Conservation (phyloP, 768 basidiomycete species). For the Russula olivacea region DNA sequence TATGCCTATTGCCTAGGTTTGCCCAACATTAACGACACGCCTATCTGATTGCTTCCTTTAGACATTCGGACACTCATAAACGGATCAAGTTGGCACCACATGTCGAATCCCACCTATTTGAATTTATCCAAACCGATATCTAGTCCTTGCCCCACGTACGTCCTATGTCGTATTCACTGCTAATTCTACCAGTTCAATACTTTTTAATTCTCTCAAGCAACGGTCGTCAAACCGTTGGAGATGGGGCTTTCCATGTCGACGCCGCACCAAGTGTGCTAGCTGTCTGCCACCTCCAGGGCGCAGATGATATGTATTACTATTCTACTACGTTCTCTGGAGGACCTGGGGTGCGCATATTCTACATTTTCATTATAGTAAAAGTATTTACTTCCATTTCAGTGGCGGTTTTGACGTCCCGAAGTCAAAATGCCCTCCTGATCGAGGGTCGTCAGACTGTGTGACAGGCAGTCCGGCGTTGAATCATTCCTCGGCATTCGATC, state of each 20-base stretch:
- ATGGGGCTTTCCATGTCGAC: conserved; percentile 83
- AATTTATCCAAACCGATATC: conserved; percentile 71
- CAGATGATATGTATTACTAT: conserved; percentile 80
- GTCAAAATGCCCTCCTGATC: conserved; percentile 88
- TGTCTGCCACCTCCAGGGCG: conserved; percentile 79
- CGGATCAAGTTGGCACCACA: conserved; percentile 76
- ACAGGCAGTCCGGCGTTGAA: conserved; percentile 81
- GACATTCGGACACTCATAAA: conserved; percentile 8
- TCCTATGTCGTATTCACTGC: conserved; percentile 18
- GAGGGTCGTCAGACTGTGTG: conserved; percentile 96
- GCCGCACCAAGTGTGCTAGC: conserved; percentile 73
- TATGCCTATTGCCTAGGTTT: conserved; percentile 2
- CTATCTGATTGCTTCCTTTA: conserved; percentile 6
- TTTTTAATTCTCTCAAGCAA: conserved; percentile 53
- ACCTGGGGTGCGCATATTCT: conserved; percentile 55
- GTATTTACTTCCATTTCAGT: conserved; percentile 39
- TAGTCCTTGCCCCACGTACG: conserved; percentile 95
- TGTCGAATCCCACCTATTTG: conserved; percentile 69
- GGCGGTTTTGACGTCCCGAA: conserved; percentile 94
- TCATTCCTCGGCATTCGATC: conserved; percentile 28
- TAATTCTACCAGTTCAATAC: not conserved
- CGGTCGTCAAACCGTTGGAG: conserved; percentile 94
- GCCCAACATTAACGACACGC: not conserved
- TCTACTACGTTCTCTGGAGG: conserved; percentile 93
- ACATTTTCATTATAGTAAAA: not conserved